Conservation (phyloP, 345 rosid genomes). For the Salix arbutifolia region DNA sequence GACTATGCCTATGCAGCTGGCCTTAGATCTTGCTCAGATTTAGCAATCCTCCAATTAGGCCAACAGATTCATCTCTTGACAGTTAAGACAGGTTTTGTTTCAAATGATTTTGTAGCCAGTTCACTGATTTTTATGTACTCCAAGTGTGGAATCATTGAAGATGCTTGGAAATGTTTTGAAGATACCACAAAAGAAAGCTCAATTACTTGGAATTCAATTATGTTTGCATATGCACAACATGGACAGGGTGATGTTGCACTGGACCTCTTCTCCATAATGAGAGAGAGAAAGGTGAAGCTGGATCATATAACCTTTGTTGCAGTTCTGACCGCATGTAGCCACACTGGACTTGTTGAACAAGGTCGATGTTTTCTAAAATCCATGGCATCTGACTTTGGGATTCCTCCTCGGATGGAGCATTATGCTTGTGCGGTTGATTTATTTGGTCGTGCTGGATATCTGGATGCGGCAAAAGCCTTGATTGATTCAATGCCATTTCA, state of each 20-base stretch:
- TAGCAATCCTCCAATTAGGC: constrained; percentile 66
- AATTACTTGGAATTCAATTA: constrained; percentile 65
- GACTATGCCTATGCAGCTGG: constrained; percentile 69
- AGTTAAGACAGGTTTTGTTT: constrained; percentile 48
- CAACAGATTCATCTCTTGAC: constrained; percentile 59
- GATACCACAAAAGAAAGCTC: constrained; percentile 47
- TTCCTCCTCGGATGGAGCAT: constrained; percentile 68
- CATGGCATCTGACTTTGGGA: constrained; percentile 54
- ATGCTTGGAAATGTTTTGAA: constrained; percentile 54
- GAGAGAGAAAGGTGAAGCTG: constrained; percentile 40
- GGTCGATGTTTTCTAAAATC: constrained; percentile 49
- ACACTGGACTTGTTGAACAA: constrained; percentile 55
- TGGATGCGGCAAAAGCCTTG: constrained; percentile 47
- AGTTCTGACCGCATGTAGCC: constrained; percentile 73
- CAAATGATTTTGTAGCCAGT: constrained; percentile 68
- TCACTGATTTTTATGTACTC: constrained; percentile 74
- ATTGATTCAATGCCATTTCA: constrained; percentile 59
- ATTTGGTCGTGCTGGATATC: constrained; percentile 59
- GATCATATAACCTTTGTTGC: constrained; percentile 78
- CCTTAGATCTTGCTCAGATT: constrained; percentile 70
- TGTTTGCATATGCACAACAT: constrained; percentile 76
- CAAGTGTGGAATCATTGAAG: constrained; percentile 62
- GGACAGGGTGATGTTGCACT: constrained; percentile 55
- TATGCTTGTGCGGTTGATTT: constrained; percentile 77
- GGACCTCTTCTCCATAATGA: constrained; percentile 58